These are phyloP conservation scores for Mycena rosella DNA, from an alignment of 768 basidiomycete species.

Conservation along the genomic window DNA sequence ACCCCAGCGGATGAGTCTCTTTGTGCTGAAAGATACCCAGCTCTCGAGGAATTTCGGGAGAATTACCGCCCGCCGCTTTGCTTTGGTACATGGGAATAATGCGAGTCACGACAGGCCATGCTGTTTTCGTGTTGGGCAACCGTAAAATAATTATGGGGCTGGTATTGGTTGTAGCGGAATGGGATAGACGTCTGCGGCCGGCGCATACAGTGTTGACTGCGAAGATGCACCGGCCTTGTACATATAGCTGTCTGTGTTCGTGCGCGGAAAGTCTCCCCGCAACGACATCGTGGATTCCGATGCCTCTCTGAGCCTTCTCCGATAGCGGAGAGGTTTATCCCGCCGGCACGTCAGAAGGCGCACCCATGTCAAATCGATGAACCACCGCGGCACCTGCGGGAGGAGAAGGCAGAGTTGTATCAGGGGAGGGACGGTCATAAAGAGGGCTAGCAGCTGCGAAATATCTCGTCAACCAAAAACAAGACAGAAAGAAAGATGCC, in stretches of 20 bases:
- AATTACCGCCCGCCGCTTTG: no score
- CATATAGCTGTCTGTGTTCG: neutral
- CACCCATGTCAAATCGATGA: conserved; percentile 27
- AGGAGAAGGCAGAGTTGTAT: conserved; percentile 25
- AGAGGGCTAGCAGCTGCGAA: conserved; percentile 25
- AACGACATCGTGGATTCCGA: neutral
- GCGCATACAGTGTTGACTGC: neutral
- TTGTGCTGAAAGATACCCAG: no score
- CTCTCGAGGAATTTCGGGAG: no score
- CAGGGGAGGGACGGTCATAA: conserved; percentile 30
- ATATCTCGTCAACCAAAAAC: neutral
- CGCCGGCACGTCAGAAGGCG: conserved; percentile 22
- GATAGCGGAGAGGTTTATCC: neutral
- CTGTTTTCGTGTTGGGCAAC: no score
- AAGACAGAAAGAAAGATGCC: neutral
- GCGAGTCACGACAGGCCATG: no score
- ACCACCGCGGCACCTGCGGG: conserved; percentile 19
- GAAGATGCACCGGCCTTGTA: no score
- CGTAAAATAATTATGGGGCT: no score
- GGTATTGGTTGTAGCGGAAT: no score
- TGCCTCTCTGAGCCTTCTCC: neutral
- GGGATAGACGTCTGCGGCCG: no score
- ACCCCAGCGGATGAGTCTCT: no score
- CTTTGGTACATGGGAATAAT: no score
- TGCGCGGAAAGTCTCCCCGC: neutral